Base-by-base conservation (phyloP, 805 yeast species). In the Zygosaccharomyces siamensis region DNA sequence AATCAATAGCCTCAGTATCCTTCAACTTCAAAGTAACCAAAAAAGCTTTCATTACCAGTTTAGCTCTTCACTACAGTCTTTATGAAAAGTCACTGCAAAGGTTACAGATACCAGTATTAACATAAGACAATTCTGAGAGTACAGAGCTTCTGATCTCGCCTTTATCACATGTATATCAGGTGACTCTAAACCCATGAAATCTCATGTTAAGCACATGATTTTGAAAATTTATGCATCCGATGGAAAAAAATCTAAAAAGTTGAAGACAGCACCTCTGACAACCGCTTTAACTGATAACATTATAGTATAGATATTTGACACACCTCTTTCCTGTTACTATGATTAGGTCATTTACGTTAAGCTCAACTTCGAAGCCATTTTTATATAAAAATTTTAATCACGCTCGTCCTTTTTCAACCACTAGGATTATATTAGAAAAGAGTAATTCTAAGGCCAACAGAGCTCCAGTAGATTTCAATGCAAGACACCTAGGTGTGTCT, bases 401-500 rank as follows among this genome's bases (percentile, higher is more conserved):
- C 16, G 7, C 14, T 20, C 44, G 44, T 30, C 35, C 32, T 20
- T 42, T 37, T 39, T 42, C 44, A 5, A 48, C 42, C 27, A 44
- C 50, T 27, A 28, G 47, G 23, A 33, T 28, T 21, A 16, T 43
- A 21, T 21, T 43, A 39, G 46, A 53, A 38, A 44, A 45, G 38
- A 23, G 33, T 36, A 39, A 45, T 12, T 45, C 50, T 28, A 46
- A 42, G 28, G 45, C 49, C 28, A 47, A 48, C 23, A 53, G 50
- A 44, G 52, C 43, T 43, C 47, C 54, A 5, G 41, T 50, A 8
- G 59, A 56, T 30, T 69, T 71, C 49, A 71, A 70, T 48, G 69
- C 74, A 14, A 66, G 73, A 49, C 67, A 68, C 52, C 58, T 72
- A 40, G 77, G 76, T 21, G 67, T 73, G 7, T 63, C 74, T 0